Evolutionary conservation across 768 basidiomycete genomes (phyloP), one percentile per base, ranked within the genome.

Genomic region (Leucogyrophana mollusca): DNA sequence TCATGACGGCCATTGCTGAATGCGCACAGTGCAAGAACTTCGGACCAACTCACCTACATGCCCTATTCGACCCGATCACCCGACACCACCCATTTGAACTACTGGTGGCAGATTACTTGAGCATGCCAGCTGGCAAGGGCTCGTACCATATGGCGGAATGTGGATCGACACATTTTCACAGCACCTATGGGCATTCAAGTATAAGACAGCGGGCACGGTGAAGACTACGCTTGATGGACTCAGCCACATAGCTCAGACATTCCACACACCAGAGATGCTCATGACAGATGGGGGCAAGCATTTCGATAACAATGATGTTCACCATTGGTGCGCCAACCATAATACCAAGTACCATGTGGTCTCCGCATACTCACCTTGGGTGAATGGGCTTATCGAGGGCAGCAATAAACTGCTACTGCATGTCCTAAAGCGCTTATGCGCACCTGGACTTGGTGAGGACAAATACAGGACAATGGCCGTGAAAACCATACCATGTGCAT

Each of bases 311-410:
- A 24, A 58, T 5, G 65, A 66, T 18, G 61, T 73, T 2, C 14
- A 0, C 58, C 44, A 3, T 44, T 53, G 25, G 73, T 69, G 43
- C 43, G 48, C 8, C 14, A 41, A 18, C 34, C 43, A 27, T 55
- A 57, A 6, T 7, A 58, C 55, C 2, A 45, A 59, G 22, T 41
- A 51, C 1, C 45, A 60, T 17, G 52, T 60, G 0, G 50, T 58
- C 0, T 22, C 68, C 6, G 62, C 67, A 14, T 72, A 72, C 46
- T 61, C 68, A 22, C 71, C 71, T 9, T 72, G 71, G 71, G 53
- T 70, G 14, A 72, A 70, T 44, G 66, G 69, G 5, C 54, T 68
- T 0, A 51, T 66, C 2, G 65, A 69, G 38, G 60, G 59, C 11
- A 53, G 57, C 2, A 72, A 73, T 50, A 59, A 57, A 23, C 34